A percentile compares a stretch with the other conserved stretches of the same genome.
phyloP scores from a whole-genome alignment of 768 basidiomycete genomes.

The Suillus discolor region DNA sequence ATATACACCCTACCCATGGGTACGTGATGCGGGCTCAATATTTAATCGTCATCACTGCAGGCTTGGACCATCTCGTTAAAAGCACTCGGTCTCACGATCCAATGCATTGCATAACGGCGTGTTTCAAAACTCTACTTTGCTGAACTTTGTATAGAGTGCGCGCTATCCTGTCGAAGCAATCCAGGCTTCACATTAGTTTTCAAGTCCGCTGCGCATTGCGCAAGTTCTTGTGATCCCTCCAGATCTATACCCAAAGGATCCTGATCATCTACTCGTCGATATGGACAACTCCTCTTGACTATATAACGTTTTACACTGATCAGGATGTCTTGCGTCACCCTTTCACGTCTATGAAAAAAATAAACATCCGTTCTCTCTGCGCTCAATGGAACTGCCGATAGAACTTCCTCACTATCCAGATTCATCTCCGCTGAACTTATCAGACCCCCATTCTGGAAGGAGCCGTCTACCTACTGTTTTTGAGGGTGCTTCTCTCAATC shows the following conservation, averaged over 20 bases:
- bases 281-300: background rate
- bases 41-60: background rate
- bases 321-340: slow-evolving; percentile 17
- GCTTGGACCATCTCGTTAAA: slow-evolving; percentile 11
- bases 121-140: slow-evolving; percentile 3
- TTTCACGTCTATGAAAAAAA: slow-evolving; percentile 18
- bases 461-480: slow-evolving; percentile 19
- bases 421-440: slow-evolving; percentile 36
- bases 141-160: slow-evolving; percentile 6
- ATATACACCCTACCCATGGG: slow-evolving; percentile 11
- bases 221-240: background rate
- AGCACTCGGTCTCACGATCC: slow-evolving; percentile 11
- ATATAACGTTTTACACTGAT: slow-evolving; percentile 13
- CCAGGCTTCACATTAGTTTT: background rate
- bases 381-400: slow-evolving; percentile 22
- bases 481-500: slow-evolving; percentile 29
- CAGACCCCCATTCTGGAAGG: slow-evolving; percentile 22
- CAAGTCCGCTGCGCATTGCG: background rate
- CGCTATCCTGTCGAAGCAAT: background rate
- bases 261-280: slow-evolving; percentile 3
- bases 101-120: background rate
- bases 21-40: slow-evolving; percentile 1
- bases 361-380: slow-evolving; percentile 13
- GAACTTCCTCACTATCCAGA: slow-evolving; percentile 11
- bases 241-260: background rate